phyloP scores from a whole-genome alignment of 352 stramenopile species.

The Globisporangium cylindrosporum region DNA sequence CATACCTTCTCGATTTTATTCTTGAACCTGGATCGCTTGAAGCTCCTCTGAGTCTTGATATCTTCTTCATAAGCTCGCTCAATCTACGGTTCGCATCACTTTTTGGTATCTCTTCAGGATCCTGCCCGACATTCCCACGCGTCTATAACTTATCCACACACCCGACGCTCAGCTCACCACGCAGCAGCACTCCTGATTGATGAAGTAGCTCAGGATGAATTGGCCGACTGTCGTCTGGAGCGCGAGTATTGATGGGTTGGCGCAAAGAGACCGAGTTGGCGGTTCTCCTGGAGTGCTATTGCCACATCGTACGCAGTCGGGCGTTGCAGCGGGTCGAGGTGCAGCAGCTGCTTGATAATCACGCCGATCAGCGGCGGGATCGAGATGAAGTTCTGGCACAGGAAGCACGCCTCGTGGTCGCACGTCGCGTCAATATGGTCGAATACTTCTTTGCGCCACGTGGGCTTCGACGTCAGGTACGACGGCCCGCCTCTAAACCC shows the following conservation, averaged over 20 bases:
- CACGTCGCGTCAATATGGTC: conserved; percentile 69
- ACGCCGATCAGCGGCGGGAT: conserved; percentile 72
- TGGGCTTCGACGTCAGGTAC: conserved; percentile 52
- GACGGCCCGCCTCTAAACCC: conserved; percentile 67
- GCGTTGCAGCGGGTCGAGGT: conserved; percentile 60
- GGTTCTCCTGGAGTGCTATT: conserved; percentile 64
- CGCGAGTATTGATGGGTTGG: conserved; percentile 15
- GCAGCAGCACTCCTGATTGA: background rate
- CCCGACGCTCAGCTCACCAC: background rate
- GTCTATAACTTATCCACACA: conserved; percentile 11
- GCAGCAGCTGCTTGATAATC: conserved; percentile 77
- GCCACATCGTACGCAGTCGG: conserved; percentile 74
- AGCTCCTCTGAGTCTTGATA: background rate
- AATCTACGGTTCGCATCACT: background rate
- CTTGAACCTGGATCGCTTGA: background rate
- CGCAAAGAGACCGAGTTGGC: conserved; percentile 52
- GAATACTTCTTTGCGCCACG: conserved; percentile 77
- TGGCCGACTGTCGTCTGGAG: conserved; percentile 1
- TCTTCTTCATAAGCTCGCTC: background rate
- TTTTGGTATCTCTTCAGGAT: background rate
- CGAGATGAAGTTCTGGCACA: conserved; percentile 79
- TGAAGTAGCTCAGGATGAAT: background rate
- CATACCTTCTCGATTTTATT: background rate
- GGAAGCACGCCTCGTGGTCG: conserved; percentile 47
- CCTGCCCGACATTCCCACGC: background rate